A percentile compares a stretch with the other conserved stretches of the same genome.
Conservation (phyloP, 2,329 filamentous ascomycete genomes). For the Paecilomyces fulvus region DNA sequence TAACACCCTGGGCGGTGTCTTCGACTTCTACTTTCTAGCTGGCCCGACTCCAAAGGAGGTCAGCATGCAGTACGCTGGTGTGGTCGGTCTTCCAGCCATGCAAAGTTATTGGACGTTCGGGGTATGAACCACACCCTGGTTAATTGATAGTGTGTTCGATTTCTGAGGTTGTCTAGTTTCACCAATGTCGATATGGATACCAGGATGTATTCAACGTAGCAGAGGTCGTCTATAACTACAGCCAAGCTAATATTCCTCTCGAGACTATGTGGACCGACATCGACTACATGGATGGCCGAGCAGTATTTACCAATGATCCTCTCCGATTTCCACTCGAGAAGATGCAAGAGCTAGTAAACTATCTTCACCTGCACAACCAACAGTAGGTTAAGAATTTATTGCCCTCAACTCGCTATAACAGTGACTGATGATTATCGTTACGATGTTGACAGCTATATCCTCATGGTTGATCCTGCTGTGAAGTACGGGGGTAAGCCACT, state of each 20-base stretch:
- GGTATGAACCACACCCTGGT: conserved; percentile 22
- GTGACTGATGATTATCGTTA: background rate
- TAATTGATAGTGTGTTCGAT: background rate
- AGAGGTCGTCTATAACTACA: conserved; percentile 26
- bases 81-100: conserved; percentile 52
- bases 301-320: conserved; percentile 32
- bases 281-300: conserved; percentile 21
- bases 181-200: conserved; percentile 58
- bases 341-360: conserved; percentile 57
- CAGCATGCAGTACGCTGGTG: conserved; percentile 50
- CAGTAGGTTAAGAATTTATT: conserved; percentile 34
- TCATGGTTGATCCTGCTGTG: conserved; percentile 64
- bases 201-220: conserved; percentile 30
- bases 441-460: conserved; percentile 37
- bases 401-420: background rate
- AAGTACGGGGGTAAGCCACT: conserved; percentile 22
- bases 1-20: conserved; percentile 65
- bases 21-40: conserved; percentile 63
- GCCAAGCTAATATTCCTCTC: conserved; percentile 21
- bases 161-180: conserved; percentile 25
- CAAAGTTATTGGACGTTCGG: conserved; percentile 58
- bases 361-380: conserved; percentile 59
- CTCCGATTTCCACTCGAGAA: conserved; percentile 28
- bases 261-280: conserved; percentile 28
- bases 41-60: conserved; percentile 53